Conservation (phyloP, 805 yeast species). For the Metschnikowia gruessii region DNA sequence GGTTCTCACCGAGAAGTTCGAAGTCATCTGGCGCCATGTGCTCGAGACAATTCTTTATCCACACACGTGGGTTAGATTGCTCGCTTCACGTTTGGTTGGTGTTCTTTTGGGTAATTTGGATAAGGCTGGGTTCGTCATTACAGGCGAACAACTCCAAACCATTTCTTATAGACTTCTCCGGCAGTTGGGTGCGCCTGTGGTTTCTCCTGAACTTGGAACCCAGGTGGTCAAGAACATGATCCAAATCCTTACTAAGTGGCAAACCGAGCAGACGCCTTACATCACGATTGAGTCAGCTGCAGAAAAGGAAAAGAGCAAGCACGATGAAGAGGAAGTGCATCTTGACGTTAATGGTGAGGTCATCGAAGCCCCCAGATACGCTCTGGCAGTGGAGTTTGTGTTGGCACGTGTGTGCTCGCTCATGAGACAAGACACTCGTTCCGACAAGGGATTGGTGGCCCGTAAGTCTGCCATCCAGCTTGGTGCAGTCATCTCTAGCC, state of each 20-base stretch:
- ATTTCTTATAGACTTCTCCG: conserved; percentile 67
- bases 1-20: conserved; percentile 29
- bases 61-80: conserved; percentile 85
- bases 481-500: conserved; percentile 59
- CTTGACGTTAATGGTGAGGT: background rate
- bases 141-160: conserved; percentile 55
- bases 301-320: background rate
- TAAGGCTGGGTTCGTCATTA: conserved; percentile 31
- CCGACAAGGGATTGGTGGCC: conserved; percentile 51
- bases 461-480: conserved; percentile 71
- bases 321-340: background rate
- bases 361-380: conserved; percentile 16
- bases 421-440: conserved; percentile 60
- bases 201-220: conserved; percentile 59
- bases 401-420: conserved; percentile 59
- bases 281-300: conserved; percentile 12
- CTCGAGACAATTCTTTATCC: conserved; percentile 68
- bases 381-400: conserved; percentile 55
- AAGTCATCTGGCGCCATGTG: conserved; percentile 49
- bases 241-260: conserved; percentile 61
- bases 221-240: conserved; percentile 69
- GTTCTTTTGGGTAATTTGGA: conserved; percentile 44
- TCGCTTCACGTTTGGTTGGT: conserved; percentile 59
- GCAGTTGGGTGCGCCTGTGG: conserved; percentile 77
- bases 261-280: conserved; percentile 38